A percentile compares a stretch with the other conserved stretches of the same genome.
Evolutionary conservation across 2,329 filamentous ascomycete species (phyloP).

Genomic region (Aaosphaeria pasadenensis): DNA sequence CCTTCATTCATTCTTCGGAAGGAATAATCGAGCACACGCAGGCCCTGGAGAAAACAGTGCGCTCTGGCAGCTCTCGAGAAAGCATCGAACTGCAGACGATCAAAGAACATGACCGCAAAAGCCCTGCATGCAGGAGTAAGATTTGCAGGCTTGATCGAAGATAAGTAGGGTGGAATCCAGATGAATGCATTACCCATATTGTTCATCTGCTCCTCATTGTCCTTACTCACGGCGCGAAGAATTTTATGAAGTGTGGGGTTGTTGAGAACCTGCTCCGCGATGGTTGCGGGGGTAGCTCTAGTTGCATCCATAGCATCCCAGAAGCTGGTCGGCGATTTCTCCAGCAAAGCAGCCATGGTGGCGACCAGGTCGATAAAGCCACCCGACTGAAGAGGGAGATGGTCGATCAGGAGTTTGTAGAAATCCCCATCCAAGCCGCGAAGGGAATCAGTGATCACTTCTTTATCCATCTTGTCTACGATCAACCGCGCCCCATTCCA

Average conservation of each 20-base stretch:
- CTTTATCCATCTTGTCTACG: slow-evolving; percentile 67
- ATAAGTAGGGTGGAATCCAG: slow-evolving; percentile 77
- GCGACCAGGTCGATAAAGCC: slow-evolving; percentile 68
- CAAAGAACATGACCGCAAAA: slow-evolving; percentile 72
- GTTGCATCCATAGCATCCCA: slow-evolving; percentile 86
- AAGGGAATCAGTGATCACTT: slow-evolving; percentile 74
- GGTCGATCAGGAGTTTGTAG: slow-evolving; percentile 58
- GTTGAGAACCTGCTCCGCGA: slow-evolving; percentile 80
- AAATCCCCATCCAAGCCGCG: slow-evolving; percentile 74
- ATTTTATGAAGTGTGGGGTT: slow-evolving; percentile 65
- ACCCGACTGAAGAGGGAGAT: slow-evolving; percentile 52
- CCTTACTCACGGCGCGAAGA: slow-evolving; percentile 47
- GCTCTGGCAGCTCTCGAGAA: slow-evolving; percentile 58
- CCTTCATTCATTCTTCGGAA: slow-evolving; percentile 32
- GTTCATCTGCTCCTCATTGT: slow-evolving; percentile 52
- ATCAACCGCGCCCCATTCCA: slow-evolving; percentile 78
- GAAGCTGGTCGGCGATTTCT: slow-evolving; percentile 74
- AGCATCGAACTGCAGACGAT: slow-evolving; percentile 55
- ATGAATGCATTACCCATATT: slow-evolving; percentile 64
- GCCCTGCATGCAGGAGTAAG: slow-evolving; percentile 77
- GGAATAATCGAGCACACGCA: slow-evolving; percentile 33
- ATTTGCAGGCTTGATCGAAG: slow-evolving; percentile 72
- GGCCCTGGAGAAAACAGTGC: slow-evolving; percentile 62
- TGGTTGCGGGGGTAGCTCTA: slow-evolving; percentile 71
- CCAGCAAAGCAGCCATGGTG: slow-evolving; percentile 67